Percentiles rank a stretch among this genome's conserved stretches.
Evolutionary conservation across 306 rosid species (phyloP).

Genomic region (Aeschynomene evenia): DNA sequence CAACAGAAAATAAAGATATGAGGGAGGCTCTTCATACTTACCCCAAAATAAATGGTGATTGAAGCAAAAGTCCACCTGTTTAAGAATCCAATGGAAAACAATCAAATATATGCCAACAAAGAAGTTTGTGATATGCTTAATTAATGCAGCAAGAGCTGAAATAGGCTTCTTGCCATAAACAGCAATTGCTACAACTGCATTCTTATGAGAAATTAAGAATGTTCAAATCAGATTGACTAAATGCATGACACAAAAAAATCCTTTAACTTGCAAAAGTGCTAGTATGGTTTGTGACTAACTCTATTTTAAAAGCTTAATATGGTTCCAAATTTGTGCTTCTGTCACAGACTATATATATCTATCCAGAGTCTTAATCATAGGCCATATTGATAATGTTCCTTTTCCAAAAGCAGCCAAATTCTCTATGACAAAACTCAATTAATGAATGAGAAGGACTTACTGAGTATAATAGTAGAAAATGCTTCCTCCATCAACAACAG

Average conservation of each 20-base stretch:
- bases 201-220: background rate
- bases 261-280: slow-evolving; percentile 1
- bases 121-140: background rate
- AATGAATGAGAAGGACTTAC: slow-evolving; percentile 43
- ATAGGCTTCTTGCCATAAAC: background rate
- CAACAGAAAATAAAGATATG: background rate
- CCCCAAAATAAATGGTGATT: slow-evolving; percentile 90
- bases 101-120: background rate
- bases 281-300: background rate
- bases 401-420: background rate
- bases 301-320: background rate
- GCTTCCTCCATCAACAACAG: slow-evolving; percentile 64
- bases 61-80: slow-evolving; percentile 89
- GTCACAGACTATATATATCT: background rate
- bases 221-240: background rate
- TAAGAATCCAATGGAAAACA: slow-evolving; percentile 16
- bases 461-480: slow-evolving; percentile 87
- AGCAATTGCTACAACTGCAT: background rate
- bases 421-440: slow-evolving; percentile 4
- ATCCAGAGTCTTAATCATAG: background rate
- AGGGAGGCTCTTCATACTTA: slow-evolving; percentile 45
- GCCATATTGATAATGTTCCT: slow-evolving; percentile 23
- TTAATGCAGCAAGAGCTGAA: background rate
- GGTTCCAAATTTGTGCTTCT: background rate
- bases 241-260: background rate